Evolutionary conservation across 345 rosid genomes (phyloP), one percentile per base, ranked within the genome.

Genomic region (Dipteronia dyeriana): DNA sequence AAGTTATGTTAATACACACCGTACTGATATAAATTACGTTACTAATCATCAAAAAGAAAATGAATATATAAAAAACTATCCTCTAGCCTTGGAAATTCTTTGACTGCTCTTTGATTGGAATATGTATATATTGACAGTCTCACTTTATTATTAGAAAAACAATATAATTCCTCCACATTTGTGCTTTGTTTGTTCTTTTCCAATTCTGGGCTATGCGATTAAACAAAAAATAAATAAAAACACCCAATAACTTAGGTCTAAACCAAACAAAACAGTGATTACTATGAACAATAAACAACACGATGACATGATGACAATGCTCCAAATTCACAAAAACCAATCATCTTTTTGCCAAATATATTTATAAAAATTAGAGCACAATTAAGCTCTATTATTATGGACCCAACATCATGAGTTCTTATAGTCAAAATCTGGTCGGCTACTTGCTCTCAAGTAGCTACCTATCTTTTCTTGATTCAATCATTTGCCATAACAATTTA

Each of bases 101-200:
- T 82, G 86, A 84, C 89, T 81, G 81, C 70, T 63, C 51, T 73
- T 17, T 81, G 68, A 80, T 76, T 74, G 87, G 80, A 59, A 70
- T n/a, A n/a, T n/a, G 2, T 1, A 29, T 2, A 31, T 1, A 31
- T 31, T 20, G 11, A 29, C 34, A 54, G 66, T 17, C 73, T 79
- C 75, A 25, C 19, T 38, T 66, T 76, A 56, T 10, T 38, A 47
- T 45, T 20, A 54, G 7, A 22, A 57, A 11, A 71, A 25, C 26
- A 39, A 41, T 38, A 16, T 17, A 34, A 20, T 19, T 72, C 23
- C 16, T 57, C 39, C 57, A 20, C 64, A 29, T 72, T 41, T 78
- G 23, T 71, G 57, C 62, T 61, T 9, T 43, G 34, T 69, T 66
- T 9, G 53, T 73, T 70, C 9, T 26, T 17, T 39, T 20, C 71